Conservation (phyloP, 2,329 filamentous ascomycete species). For the Cordyceps sp. region DNA sequence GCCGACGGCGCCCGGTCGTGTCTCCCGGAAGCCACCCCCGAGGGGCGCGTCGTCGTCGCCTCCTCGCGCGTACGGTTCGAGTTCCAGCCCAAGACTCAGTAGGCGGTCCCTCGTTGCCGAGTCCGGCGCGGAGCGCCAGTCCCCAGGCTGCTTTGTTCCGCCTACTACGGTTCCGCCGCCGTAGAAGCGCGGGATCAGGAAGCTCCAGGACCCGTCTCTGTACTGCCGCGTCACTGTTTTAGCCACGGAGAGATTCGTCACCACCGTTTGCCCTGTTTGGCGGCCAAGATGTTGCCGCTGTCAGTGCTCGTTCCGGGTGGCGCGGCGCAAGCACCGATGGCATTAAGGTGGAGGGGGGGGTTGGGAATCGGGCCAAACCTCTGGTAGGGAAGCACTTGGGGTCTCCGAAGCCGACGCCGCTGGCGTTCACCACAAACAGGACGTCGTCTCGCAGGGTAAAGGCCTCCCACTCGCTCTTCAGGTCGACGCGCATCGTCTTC, state of each 20-base stretch:
- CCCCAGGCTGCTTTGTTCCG: conserved; percentile 43
- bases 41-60: background rate
- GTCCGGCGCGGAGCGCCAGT: conserved; percentile 24
- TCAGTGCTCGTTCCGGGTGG: background rate
- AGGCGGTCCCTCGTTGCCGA: conserved; percentile 27
- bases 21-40: conserved; percentile 4
- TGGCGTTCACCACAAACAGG: conserved; percentile 15
- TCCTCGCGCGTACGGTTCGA: conserved; percentile 11
- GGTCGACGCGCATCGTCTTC: conserved; percentile 9
- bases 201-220: conserved; percentile 43
- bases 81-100: conserved; percentile 17
- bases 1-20: conserved; percentile 7
- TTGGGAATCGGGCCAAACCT: conserved; percentile 7
- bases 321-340: background rate
- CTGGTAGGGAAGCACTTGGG: conserved; percentile 15
- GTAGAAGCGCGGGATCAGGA: conserved; percentile 42
- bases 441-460: conserved; percentile 9
- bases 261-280: conserved; percentile 14
- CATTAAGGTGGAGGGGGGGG: background rate
- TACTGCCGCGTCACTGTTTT: conserved; percentile 41
- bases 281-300: too few relatives aligned
- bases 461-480: conserved; percentile 16
- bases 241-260: conserved; percentile 19
- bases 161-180: conserved; percentile 47
- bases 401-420: conserved; percentile 17